Base-by-base conservation (phyloP, 371 early-diverging fungal species). In the Batrachochytrium dendrobatidis region DNA sequence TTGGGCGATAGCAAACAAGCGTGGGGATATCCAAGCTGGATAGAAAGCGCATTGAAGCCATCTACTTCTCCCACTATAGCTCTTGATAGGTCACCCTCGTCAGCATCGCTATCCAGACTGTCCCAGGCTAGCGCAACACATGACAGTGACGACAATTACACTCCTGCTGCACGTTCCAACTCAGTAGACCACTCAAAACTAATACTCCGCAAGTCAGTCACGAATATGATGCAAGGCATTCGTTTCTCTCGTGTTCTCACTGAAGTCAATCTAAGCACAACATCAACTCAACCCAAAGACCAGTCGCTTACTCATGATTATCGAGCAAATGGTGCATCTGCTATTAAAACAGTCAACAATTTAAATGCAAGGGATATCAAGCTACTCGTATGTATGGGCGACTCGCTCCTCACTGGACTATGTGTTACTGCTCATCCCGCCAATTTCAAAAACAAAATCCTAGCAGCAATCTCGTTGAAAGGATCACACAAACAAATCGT, bases 11-110 rank as follows among this genome's bases (percentile, higher is more conserved):
- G 28, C n/a, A 25, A 53, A 22, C 50, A 20, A 28, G 35, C 59
- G 8, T 60, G 60, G 60, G 60, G 60, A 29, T 60, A 55, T 58
- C 60, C 60, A 28, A 10, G 32, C 15, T 60, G 60, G 60, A 28
- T 57, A 28, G 51, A 51, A n/a, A 20, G 46, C 46, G 46, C 20
- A 26, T 26, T 45, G 46, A 12, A 5, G 46, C 46, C 3, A 12
- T n/a, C 12, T 39, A 12, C 8, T 6, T 24, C 49, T 29, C n/a
- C n/a, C n/a, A n/a, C n/a, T n/a, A n/a, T n/a, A n/a, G n/a, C n/a
- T n/a, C n/a, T n/a, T n/a, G n/a, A n/a, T n/a, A n/a, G n/a, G n/a
- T n/a, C n/a, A n/a, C n/a, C n/a, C n/a, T n/a, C n/a, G n/a, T n/a
- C n/a, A n/a, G n/a, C n/a, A n/a, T n/a, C n/a, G n/a, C n/a, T n/a